Conservation (phyloP, 495 filamentous ascomycete genomes). For the Annulohypoxylon bovei region DNA sequence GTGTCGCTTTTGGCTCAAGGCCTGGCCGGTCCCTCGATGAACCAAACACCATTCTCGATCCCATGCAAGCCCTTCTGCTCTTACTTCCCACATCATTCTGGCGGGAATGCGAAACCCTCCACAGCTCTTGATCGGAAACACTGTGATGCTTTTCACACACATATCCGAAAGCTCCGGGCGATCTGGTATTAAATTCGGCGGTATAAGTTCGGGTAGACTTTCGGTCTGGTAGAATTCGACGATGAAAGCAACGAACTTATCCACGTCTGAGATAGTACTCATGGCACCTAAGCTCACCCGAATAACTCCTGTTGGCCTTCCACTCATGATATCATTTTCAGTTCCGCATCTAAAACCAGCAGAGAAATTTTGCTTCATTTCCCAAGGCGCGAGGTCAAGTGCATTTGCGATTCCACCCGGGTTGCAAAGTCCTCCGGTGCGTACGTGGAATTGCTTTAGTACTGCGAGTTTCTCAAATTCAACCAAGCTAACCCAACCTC, state of each 20-base stretch:
- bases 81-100: constrained; percentile 75
- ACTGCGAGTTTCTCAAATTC: constrained; percentile 87
- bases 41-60: constrained; percentile 95
- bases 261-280: constrained; percentile 81
- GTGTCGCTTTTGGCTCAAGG: constrained; percentile 83
- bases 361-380: constrained; percentile 83
- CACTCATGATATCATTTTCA: constrained; percentile 81
- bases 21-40: constrained; percentile 80
- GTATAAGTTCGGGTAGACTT: constrained; percentile 24
- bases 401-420: constrained; percentile 81
- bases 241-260: constrained; percentile 74
- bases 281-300: constrained; percentile 87
- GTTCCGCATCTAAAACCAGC: constrained; percentile 81
- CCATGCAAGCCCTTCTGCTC: constrained; percentile 83
- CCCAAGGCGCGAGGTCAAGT: constrained; percentile 75
- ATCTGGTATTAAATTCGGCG: not conserved
- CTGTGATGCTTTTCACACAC: constrained; percentile 67
- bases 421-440: constrained; percentile 90
- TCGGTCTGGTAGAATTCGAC: constrained; percentile 79
- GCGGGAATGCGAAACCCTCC: constrained; percentile 76
- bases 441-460: constrained; percentile 79
- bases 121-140: constrained; percentile 92
- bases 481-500: constrained; percentile 78
- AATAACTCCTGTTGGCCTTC: constrained; percentile 88
- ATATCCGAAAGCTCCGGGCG: constrained; percentile 36